phyloP scores from a whole-genome alignment of 257 asterid species.

The Solanum acaule region DNA sequence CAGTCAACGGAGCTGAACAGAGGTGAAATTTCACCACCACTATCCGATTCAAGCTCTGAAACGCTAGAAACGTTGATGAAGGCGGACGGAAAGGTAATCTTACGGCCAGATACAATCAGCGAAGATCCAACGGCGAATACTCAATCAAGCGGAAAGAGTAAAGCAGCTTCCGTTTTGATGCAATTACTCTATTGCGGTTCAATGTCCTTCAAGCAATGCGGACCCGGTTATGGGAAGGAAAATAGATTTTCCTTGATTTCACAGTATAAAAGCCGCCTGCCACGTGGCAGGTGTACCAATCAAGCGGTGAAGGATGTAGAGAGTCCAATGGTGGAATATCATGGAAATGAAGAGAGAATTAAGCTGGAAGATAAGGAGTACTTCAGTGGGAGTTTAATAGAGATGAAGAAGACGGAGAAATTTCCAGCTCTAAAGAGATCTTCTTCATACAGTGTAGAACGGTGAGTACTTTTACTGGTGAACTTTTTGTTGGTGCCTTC shows the following conservation, averaged over 20 bases:
- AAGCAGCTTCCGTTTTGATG: constrained; percentile 58
- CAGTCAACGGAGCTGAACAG: constrained; percentile 13
- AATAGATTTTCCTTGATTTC: constrained; percentile 31
- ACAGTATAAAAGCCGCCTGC: constrained; percentile 45
- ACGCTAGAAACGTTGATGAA: constrained; percentile 52
- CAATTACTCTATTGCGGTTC: constrained; percentile 76
- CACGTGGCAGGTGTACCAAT: constrained; percentile 38
- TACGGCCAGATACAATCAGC: constrained; percentile 12
- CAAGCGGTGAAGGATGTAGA: constrained; percentile 25
- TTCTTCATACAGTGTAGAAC: constrained; percentile 67
- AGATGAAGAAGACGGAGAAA: constrained; percentile 46
- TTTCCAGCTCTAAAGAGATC: constrained; percentile 54
- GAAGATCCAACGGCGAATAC: constrained; percentile 4
- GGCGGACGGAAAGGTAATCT: constrained; percentile 25
- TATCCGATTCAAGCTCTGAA: constrained; percentile 69
- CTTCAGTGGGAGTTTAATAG: constrained; percentile 62
- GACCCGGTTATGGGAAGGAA: constrained; percentile 42
- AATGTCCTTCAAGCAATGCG: constrained; percentile 60
- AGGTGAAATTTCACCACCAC: constrained; percentile 63
- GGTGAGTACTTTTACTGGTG: constrained; percentile 25
- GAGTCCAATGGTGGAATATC: constrained; percentile 9
- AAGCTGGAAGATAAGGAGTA: constrained; percentile 61
- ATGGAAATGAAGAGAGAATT: constrained; percentile 8
- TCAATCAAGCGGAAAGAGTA: constrained; percentile 17
- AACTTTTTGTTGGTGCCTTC: not conserved